Base-by-base conservation (phyloP, 78 protist genomes). In the Dictyostelium discoideum region DNA sequence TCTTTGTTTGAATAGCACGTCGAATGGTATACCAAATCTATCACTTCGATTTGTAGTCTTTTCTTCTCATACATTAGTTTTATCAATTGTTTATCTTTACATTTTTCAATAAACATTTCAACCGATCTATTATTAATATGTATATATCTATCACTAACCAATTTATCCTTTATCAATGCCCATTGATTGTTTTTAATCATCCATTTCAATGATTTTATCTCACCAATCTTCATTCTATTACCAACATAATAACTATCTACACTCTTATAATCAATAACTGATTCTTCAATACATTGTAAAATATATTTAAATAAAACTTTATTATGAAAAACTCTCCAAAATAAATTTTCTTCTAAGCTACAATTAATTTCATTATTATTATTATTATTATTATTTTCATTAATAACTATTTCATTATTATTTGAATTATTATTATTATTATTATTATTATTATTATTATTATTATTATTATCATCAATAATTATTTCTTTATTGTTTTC, bases 321-420 rank as follows among this genome's bases (percentile, higher is more conserved):
- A 72, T 72, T 72, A 13, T 72, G 79, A 72, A 72, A 72, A 5
- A 72, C 79, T 29, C 24, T 72, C 79, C 79, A 72, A 72, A 72
- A 72, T 72, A 72, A 29, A 11, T 24, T 29, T 32, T 72, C 79
- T 24, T 72, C 29, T 22, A 24, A 18, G 6, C 18, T 24, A 24
- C 16, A 11, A 63, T 63, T 63, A 24, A n/a, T 65, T n/a, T 65
- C 44, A 24, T 72, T 29, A 10, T 29, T 72, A 72, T 72, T 72
- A 32, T 32, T 72, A 72, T 29, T 72, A 29, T 72, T 72, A 72
- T 29, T 69, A 69, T 69, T 69, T 29, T 69, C 29, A 29, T 26
- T 69, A 69, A 29, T 69, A 26, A 1, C 29, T 29, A 29, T 69
- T 3, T 10, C n/a, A n/a, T n/a, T 72, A 11, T 72, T 72, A 72